Conservation (phyloP, 2,329 filamentous ascomycete genomes). For the Aspergillus candidus region DNA sequence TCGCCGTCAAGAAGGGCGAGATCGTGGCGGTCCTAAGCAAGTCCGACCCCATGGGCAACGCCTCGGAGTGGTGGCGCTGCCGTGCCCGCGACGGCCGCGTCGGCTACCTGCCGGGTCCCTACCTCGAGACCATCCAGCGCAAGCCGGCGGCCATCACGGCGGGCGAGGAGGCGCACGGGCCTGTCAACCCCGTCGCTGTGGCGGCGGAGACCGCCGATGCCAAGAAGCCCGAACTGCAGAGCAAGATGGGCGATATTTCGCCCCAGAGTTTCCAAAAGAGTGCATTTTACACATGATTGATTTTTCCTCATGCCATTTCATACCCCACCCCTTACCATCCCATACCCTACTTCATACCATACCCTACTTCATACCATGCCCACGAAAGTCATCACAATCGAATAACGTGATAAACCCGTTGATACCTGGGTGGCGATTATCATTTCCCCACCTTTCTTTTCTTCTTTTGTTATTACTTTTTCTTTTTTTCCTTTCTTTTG, state of each 20-base stretch:
- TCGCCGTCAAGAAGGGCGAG: constrained; percentile 90
- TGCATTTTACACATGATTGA: constrained; percentile 57
- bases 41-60: constrained; percentile 82
- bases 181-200: constrained; percentile 35
- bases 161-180: constrained; percentile 39
- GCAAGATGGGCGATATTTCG: constrained; percentile 58
- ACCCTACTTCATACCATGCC: too few species aligned
- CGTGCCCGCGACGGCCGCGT: constrained; percentile 81
- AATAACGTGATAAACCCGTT: too few species aligned
- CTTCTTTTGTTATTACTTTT: constrained; percentile 2
- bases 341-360: too few species aligned
- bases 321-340: too few species aligned
- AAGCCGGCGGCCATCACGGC: constrained; percentile 41
- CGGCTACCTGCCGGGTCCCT: constrained; percentile 86
- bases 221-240: constrained; percentile 48
- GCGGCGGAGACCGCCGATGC: constrained; percentile 18
- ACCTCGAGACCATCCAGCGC: constrained; percentile 70
- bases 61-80: constrained; percentile 97
- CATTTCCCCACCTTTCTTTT: not conserved
- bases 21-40: constrained; percentile 91
- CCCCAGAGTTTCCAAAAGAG: constrained; percentile 68
- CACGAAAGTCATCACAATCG: too few species aligned
- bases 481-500: constrained; percentile 1
- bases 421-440: not conserved
- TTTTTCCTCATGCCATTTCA: not conserved